Conservation (phyloP, 192 early-diverging fungal genomes). For the Cladochytrium replicatum region DNA sequence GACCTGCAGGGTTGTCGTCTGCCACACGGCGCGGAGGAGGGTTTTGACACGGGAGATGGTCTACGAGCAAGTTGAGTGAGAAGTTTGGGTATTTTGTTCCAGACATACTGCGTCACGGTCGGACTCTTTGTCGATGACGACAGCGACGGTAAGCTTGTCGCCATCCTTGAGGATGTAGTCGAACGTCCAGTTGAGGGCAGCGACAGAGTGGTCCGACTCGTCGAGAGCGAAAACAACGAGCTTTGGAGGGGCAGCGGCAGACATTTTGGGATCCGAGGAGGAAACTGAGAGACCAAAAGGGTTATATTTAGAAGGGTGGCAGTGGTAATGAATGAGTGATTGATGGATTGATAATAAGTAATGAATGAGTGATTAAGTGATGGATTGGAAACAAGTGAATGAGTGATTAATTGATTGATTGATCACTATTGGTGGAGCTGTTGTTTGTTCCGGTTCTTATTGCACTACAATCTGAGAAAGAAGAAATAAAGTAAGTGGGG, state of each 20-base stretch:
- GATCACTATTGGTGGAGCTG: no score
- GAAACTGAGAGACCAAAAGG: not conserved
- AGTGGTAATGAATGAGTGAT: no score
- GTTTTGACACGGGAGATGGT: constrained; percentile 21
- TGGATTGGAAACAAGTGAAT: no score
- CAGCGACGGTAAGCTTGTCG: constrained; percentile 23
- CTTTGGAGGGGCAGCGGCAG: no score
- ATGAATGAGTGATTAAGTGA: not conserved
- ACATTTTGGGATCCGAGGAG: no score
- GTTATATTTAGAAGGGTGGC: not conserved
- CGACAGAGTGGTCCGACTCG: constrained; percentile 28
- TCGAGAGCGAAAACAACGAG: constrained; percentile 28
- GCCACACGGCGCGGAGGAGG: constrained; percentile 25
- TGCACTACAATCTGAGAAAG: no score
- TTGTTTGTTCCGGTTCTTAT: no score
- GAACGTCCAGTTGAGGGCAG: constrained; percentile 28
- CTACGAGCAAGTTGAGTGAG: constrained; percentile 9
- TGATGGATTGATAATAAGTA: not conserved
- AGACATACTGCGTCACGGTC: constrained; percentile 4
- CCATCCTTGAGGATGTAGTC: constrained; percentile 13
- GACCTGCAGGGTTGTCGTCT: constrained; percentile 13
- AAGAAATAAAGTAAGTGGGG: constrained; percentile 17
- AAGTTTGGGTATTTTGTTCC: constrained; percentile 1
- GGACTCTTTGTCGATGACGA: constrained; percentile 21
- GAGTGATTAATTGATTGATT: no score